A percentile compares a stretch with the other conserved stretches of the same genome.
These are phyloP conservation scores for Lasiodiplodia sp. DNA, from an alignment of 2,329 filamentous ascomycete species.

Conservation along the genomic window DNA sequence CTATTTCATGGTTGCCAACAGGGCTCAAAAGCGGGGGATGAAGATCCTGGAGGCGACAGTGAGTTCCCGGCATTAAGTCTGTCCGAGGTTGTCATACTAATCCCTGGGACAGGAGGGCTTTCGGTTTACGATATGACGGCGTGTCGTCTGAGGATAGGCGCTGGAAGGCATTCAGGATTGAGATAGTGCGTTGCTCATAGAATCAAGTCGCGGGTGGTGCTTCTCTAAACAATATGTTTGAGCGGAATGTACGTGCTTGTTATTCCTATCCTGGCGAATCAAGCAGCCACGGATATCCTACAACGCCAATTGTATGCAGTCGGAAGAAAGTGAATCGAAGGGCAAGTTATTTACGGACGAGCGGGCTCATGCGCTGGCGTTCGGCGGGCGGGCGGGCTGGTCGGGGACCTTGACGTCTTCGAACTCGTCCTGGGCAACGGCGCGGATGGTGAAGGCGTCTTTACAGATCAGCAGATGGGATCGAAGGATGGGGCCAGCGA, in stretches of 20 bases:
- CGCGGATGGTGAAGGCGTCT: conserved; percentile 78
- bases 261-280: not conserved
- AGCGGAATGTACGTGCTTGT: not conserved
- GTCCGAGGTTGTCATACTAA: conserved; percentile 22
- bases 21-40: conserved; percentile 55
- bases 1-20: conserved; percentile 63
- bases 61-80: not conserved
- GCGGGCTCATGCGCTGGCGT: conserved; percentile 31
- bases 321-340: conserved; percentile 6
- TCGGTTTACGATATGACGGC: conserved; percentile 51
- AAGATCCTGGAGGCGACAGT: conserved; percentile 58
- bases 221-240: not conserved
- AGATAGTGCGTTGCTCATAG: not conserved
- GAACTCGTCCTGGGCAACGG: conserved; percentile 96
- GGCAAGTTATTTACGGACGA: not conserved
- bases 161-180: not conserved
- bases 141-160: conserved; percentile 9
- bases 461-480: conserved; percentile 31
- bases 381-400: conserved; percentile 62
- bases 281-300: not conserved
- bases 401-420: conserved; percentile 92
- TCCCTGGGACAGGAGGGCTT: conserved; percentile 48
- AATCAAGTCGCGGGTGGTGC: not conserved
- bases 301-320: conserved; percentile 18
- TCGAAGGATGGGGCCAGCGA: not conserved